Evolutionary conservation across 257 asterid genomes (phyloP), one percentile per base, ranked within the genome.

Genomic region (Capsicum pubescens): DNA sequence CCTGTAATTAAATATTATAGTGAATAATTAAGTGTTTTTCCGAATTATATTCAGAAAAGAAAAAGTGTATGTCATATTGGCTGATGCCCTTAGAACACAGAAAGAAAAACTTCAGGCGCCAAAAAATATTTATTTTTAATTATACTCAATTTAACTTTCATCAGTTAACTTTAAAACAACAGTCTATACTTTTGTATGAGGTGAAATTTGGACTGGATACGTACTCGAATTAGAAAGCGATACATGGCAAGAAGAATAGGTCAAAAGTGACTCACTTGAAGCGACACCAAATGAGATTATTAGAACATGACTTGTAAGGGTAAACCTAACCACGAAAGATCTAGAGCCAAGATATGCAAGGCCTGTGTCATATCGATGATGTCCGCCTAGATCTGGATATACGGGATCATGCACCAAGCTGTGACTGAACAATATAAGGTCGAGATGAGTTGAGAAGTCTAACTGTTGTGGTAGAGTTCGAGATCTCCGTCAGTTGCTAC

Each of bases 301-400:
- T 12, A 19, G 5, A 60, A 60, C 3, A 5, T 19, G 1, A n/a
- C 4, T 4, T 4, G 0, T 9, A 59, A 17, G 5, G 7, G 64
- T 59, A 17, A 17, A 17, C 6, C 6, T n/a, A 59, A 1, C 3
- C 0, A 10, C 11, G 32, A 59, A n/a, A 59, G 10, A 8, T 8
- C 2, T 3, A 2, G 0, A 17, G 12, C 4, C 11, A 59, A 17
- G 11, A 59, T 5, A n/a, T 11, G 7, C 0, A 1, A 2, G 3
- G 0, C 11, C 1, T 4, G 11, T 19, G 15, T n/a, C 7, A 54
- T 19, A 60, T n/a, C 3, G 4, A 60, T 1, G 19, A 3, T n/a
- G 67, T 3, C 1, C 3, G 1, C 15, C 6, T 54, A 12, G 4
- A 14, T 54, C 16, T 54, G 5, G 4, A 54, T 3, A 3, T 54